Percentiles rank a stretch among this genome's conserved stretches.
Conservation (phyloP, 2,329 filamentous ascomycete species). For the Exophiala spinifera region DNA sequence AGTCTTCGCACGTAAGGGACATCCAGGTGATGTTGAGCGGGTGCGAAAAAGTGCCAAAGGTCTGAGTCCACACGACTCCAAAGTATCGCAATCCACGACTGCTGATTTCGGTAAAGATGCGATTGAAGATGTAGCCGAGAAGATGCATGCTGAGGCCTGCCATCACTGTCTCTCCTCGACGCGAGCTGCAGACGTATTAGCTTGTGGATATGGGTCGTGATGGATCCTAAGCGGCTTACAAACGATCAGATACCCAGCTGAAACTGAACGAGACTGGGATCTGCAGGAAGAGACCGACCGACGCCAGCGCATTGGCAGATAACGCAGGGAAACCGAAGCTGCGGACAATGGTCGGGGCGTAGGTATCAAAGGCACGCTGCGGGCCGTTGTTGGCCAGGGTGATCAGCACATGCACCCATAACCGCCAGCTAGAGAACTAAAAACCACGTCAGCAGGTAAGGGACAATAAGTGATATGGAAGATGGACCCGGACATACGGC, state of each 20-base stretch:
- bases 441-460: not conserved
- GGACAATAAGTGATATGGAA: not conserved
- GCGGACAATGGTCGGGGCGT: slow-evolving; percentile 54
- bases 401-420: slow-evolving; percentile 54
- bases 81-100: slow-evolving; percentile 49
- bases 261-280: slow-evolving; percentile 53
- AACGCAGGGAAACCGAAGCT: slow-evolving; percentile 52
- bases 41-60: slow-evolving; percentile 47
- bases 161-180: slow-evolving; percentile 54
- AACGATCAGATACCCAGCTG: slow-evolving; percentile 53
- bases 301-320: slow-evolving; percentile 53
- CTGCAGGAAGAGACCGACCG: slow-evolving; percentile 54
- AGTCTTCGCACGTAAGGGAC: slow-evolving; percentile 55
- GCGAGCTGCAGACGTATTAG: slow-evolving; percentile 31
- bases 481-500: slow-evolving; percentile 38
- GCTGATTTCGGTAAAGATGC: slow-evolving; percentile 49
- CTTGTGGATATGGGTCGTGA: not conserved
- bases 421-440: slow-evolving; percentile 50
- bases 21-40: slow-evolving; percentile 61
- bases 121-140: slow-evolving; percentile 55
- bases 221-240: slow-evolving; percentile 36
- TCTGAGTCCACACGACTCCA: slow-evolving; percentile 56
- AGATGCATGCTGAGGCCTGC: slow-evolving; percentile 48
- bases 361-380: slow-evolving; percentile 47
- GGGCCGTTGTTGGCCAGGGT: slow-evolving; percentile 51